These are phyloP conservation scores for Periconia sp. DNA, from an alignment of 2,329 filamentous ascomycete species.

Conservation along the genomic window DNA sequence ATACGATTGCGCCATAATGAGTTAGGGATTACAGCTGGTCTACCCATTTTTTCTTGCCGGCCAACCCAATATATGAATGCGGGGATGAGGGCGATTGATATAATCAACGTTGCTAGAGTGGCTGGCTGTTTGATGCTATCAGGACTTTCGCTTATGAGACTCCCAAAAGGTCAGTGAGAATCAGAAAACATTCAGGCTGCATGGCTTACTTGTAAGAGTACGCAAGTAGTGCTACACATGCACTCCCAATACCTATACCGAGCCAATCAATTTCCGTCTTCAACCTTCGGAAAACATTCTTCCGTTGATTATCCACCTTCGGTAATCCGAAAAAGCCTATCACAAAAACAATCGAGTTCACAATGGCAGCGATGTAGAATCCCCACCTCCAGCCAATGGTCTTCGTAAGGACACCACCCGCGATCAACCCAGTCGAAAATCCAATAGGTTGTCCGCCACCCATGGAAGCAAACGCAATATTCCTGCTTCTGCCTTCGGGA, in stretches of 20 bases:
- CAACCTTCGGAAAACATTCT: constrained; percentile 31
- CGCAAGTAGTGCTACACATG: constrained; percentile 52
- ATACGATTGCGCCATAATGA: constrained; percentile 60
- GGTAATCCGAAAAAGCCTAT: constrained; percentile 44
- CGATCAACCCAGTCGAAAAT: constrained; percentile 53
- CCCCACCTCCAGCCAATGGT: constrained; percentile 56
- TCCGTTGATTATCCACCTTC: constrained; percentile 26
- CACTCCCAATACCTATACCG: constrained; percentile 51
- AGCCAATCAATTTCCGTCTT: constrained; percentile 57
- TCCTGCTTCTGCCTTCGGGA: constrained; percentile 50
- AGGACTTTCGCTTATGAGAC: constrained; percentile 43
- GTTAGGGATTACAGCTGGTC: constrained; percentile 63
- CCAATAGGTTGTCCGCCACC: constrained; percentile 56
- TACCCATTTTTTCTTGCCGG: constrained; percentile 48
- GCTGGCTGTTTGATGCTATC: constrained; percentile 46
- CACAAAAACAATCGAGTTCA: constrained; percentile 46
- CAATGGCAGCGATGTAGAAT: constrained; percentile 52
- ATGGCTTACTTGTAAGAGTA: constrained; percentile 56
- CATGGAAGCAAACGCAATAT: constrained; percentile 55
- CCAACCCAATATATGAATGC: constrained; percentile 59
- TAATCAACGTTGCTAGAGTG: constrained; percentile 51
- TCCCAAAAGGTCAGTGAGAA: constrained; percentile 1
- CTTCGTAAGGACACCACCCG: constrained; percentile 54
- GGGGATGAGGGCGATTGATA: constrained; percentile 49
- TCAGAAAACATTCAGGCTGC: neutral